Conservation (phyloP, 352 stramenopile species). For the Phytophthora rubi region DNA sequence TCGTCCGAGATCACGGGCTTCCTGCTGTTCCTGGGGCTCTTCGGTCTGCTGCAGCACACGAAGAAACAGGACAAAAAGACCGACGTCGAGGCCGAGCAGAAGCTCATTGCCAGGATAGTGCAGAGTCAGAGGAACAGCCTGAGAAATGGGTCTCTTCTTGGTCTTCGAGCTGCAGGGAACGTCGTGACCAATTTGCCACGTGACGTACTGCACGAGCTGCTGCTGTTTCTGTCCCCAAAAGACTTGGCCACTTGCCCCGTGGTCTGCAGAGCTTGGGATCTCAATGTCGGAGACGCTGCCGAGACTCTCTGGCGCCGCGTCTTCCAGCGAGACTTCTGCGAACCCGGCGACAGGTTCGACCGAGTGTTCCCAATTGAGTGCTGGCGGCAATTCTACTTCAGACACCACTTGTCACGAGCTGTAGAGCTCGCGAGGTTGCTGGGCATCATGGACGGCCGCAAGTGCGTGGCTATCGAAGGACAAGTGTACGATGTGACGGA, state of each 20-base stretch:
- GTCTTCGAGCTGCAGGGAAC: not conserved
- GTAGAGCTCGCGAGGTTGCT: conserved; percentile 70
- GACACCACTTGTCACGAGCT: conserved; percentile 65
- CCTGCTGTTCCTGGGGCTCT: conserved; percentile 65
- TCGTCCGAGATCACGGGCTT: conserved; percentile 69
- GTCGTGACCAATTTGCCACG: conserved; percentile 37
- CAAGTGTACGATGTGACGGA: conserved; percentile 74
- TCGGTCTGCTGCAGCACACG: conserved; percentile 65
- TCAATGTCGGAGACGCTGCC: conserved; percentile 36
- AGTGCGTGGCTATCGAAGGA: conserved; percentile 69
- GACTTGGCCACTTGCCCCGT: conserved; percentile 53
- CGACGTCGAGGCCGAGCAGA: conserved; percentile 27
- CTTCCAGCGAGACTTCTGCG: conserved; percentile 62
- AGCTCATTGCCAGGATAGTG: conserved; percentile 27
- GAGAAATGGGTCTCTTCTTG: conserved; percentile 4
- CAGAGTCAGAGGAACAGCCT: conserved; percentile 18
- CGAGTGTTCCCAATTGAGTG: conserved; percentile 58
- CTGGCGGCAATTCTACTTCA: conserved; percentile 79
- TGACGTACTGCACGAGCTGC: conserved; percentile 59
- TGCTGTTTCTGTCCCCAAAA: conserved; percentile 56
- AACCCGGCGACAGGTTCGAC: conserved; percentile 55
- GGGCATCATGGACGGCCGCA: conserved; percentile 40
- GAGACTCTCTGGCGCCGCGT: conserved; percentile 58
- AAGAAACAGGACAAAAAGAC: conserved; percentile 42
- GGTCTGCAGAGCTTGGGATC: conserved; percentile 52